Base-by-base conservation (phyloP, 345 rosid genomes). In the Populus alba region DNA sequence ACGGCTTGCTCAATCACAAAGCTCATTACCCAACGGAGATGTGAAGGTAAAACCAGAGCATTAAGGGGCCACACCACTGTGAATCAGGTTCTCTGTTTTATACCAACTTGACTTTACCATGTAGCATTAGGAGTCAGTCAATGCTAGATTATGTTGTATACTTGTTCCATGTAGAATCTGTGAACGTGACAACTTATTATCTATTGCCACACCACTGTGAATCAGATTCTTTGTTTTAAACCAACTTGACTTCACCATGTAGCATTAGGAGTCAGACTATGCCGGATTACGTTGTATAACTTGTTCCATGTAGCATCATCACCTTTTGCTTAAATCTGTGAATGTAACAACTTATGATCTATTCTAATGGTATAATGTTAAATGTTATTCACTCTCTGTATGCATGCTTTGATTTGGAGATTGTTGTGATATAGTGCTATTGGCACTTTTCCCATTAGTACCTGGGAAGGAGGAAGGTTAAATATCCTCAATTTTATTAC, bases 21-120 rank as follows among this genome's bases (percentile, higher is more conserved):
- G 84, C 77, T 81, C 82, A 53, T 87, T 94, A 73, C 96, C 97
- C 57, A 93, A 95, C 85, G 98, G 99, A 76, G 98, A 95, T 75
- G 86, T 90, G 66, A 94, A 90, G 83, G 88, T 91, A 71, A 91
- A 95, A 82, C 39, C 81, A 25, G 98, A 95, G 83, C 83, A 75
- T 74, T 92, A 85, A 83, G 81, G 66, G 39, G 5, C 23, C 13
- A 12, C 43, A 38, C 20, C 4, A 31, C 6, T 37, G 37, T 66
- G 15, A 77, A 12, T 63, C 47, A 73, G 31, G 16, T 66, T 77
- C 29, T 15, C 13, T 43, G 27, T 11, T 22, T 39, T 67, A 39
- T n/a, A 16, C 41, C 41, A 41, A 4, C 20, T 4, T 53, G 29
- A n/a, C 63, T 72, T 51, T 27, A 22, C 72, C 20, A 27, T 55